Evolutionary conservation across 495 filamentous ascomycete species (phyloP), one percentile per base, ranked within the genome.

Genomic region (Cercophora newfieldiana): DNA sequence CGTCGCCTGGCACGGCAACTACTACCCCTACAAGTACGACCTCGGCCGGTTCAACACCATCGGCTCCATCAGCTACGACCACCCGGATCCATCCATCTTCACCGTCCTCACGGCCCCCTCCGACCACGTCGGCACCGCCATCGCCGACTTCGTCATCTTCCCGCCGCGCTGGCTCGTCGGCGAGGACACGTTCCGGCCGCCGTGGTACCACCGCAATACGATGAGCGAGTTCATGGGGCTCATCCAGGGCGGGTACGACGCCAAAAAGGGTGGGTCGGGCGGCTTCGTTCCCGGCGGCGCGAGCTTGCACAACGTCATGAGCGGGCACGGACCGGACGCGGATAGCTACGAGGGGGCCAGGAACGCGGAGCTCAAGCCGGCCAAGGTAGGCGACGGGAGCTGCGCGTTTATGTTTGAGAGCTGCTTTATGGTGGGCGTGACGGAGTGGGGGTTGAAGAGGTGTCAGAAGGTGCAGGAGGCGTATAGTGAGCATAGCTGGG

Each of bases 171-270:
- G 91, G 91, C 80, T 91, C 0, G 91, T 93, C 0, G 82, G 79
- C 2, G 89, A 93, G 73, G 82, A 89, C 72, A 94, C 91, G 10
- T 94, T 92, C 82, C 85, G 91, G 22, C 91, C 90, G 33, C 92
- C 91, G 0, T 94, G 88, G 85, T 94, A 90, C 72, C 91, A 95
- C 75, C 85, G 91, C 48, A 95, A 90, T 73, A 87, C 80, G 58
- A 97, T 97, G 93, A 91, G 89, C 63, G 91, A 90, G 77, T 91
- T 90, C 81, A 91, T 92, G 88, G 89, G 89, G 28, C 79, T 92
- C 31, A 90, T 92, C 64, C 71, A 78, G 30, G 94, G 94, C 44
- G 84, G 87, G 64, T 86, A 83, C 65, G 81, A 84, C 61, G 81
- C 81, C 7, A 85, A 85, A 68, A 78, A 78, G 24, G 81, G 79